Base-by-base conservation (phyloP, 108 stramenopile genomes). In the Skeletonema tropicum region DNA sequence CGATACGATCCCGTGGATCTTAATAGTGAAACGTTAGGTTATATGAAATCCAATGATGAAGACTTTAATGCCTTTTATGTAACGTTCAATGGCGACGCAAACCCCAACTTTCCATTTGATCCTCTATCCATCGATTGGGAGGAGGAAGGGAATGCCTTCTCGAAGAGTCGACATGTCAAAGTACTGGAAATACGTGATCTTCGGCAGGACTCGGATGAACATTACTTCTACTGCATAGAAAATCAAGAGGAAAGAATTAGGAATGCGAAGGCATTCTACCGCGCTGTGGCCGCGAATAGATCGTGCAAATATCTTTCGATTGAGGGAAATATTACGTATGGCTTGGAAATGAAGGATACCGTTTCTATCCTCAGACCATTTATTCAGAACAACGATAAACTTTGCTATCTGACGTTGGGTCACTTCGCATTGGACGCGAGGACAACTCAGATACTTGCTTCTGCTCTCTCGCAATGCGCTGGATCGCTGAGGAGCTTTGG, bases 191-290 rank as follows among this genome's bases (percentile, higher is more conserved):
- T 60, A 14, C 15, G 17, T 3, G 59, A 60, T 35, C 33, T 35
- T 30, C 29, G 14, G 5, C 31, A 60, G 26, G 10, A 60, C 7
- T 21, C 59, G 3, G 59, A 60, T 30, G 33, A 35, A 19, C 59
- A 60, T 60, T 60, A 35, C 9, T 35, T 60, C 5, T 35, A 60
- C 14, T 30, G 59, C 14, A 4, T 14, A n/a, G 11, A 1, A 46
- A 15, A 26, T 21, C 12, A 60, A 19, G 33, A 35, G 59, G 59
- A 30, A 14, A 35, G 59, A 17, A n/a, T 60, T 60, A 9, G 15
- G 11, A 60, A 60, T 35, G 59, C 59, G 13, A 60, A 60, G 33
- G 59, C 59, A 60, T 60, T 60, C 33, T 60, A 60, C 33, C 59
- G 59, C 3, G 12, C 59, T 33, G 59, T 60, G 59, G 59, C 59